A percentile compares a stretch with the other conserved stretches of the same genome.
These are phyloP conservation scores for Drechslerella stenobrocha DNA, from an alignment of 2,329 filamentous ascomycete species.

Conservation along the genomic window DNA sequence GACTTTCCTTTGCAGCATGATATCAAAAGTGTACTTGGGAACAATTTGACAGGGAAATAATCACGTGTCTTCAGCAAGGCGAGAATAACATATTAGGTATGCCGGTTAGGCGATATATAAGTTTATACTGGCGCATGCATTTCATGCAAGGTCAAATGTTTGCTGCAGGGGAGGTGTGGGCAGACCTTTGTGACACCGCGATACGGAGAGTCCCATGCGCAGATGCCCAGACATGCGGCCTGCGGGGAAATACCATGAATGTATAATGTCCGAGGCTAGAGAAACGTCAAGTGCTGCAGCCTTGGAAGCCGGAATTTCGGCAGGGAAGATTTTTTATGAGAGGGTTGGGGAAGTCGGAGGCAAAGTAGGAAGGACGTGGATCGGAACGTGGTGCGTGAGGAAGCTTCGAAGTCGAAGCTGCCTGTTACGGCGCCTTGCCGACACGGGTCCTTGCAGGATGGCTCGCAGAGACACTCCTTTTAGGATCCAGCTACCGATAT, in stretches of 20 bases:
- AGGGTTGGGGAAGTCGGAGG: slow-evolving; percentile 30
- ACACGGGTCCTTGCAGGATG: slow-evolving; percentile 11
- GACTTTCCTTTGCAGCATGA: no score
- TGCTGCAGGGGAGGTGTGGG: background rate
- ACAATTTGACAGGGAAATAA: no score
- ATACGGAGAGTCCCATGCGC: no score
- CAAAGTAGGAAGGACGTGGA: slow-evolving; percentile 39
- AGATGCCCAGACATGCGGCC: background rate
- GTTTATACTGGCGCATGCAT: no score
- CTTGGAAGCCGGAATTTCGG: slow-evolving; percentile 16
- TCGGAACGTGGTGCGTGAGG: slow-evolving; percentile 25
- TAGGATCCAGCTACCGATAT: no score
- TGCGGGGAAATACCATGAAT: slow-evolving; percentile 6
- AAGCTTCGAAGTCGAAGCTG: slow-evolving; percentile 34
- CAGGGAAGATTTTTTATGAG: slow-evolving; percentile 31
- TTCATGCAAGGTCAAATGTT: no score
- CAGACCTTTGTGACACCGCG: background rate
- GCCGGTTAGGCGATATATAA: no score
- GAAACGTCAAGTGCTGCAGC: slow-evolving; percentile 15
- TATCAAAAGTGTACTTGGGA: no score
- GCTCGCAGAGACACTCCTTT: slow-evolving; percentile 1
- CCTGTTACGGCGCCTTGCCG: slow-evolving; percentile 29
- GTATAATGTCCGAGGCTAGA: slow-evolving; percentile 12
- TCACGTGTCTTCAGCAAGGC: no score
- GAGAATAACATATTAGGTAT: no score